phyloP scores from a whole-genome alignment of 139 green algal genomes.

The Coccomyxa sp. region DNA sequence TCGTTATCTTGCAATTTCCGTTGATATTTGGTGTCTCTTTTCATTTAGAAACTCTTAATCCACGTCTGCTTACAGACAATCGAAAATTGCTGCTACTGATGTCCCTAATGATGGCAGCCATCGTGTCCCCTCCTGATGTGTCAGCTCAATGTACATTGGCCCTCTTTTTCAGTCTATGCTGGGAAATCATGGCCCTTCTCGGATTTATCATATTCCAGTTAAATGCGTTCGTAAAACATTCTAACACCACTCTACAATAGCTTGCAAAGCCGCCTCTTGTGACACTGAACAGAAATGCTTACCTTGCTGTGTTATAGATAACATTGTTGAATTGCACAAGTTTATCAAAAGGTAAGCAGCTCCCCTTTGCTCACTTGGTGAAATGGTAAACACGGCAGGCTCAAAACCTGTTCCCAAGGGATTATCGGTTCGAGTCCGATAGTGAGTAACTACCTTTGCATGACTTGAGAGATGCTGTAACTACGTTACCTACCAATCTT shows the following conservation, averaged over 20 bases:
- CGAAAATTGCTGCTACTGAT: neutral
- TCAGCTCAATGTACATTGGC: neutral
- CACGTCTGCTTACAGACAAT: neutral
- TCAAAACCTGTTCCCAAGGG: slow-evolving; percentile 41
- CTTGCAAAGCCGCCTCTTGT: too few relatives aligned
- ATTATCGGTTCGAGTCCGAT: slow-evolving; percentile 43
- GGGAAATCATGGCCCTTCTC: too few relatives aligned
- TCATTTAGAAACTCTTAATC: neutral
- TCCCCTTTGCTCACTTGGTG: slow-evolving; percentile 46
- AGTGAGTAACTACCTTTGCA: slow-evolving; percentile 21
- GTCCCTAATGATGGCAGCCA: neutral
- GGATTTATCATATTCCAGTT: too few relatives aligned
- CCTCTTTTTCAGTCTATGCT: too few relatives aligned
- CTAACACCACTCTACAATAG: too few relatives aligned
- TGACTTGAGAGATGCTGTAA: too few relatives aligned
- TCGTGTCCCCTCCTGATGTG: neutral
- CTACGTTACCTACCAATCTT: neutral
- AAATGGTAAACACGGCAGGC: slow-evolving; percentile 45
- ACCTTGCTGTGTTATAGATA: too few relatives aligned
- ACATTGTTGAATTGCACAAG: slow-evolving; percentile 12
- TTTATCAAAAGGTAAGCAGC: too few relatives aligned
- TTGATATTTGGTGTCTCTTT: neutral
- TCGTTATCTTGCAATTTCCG: neutral
- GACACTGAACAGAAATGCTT: too few relatives aligned
- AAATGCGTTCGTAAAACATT: too few relatives aligned